These are phyloP conservation scores for Lophiotrema nucula DNA, from an alignment of 495 filamentous ascomycete genomes.

Conservation along the genomic window DNA sequence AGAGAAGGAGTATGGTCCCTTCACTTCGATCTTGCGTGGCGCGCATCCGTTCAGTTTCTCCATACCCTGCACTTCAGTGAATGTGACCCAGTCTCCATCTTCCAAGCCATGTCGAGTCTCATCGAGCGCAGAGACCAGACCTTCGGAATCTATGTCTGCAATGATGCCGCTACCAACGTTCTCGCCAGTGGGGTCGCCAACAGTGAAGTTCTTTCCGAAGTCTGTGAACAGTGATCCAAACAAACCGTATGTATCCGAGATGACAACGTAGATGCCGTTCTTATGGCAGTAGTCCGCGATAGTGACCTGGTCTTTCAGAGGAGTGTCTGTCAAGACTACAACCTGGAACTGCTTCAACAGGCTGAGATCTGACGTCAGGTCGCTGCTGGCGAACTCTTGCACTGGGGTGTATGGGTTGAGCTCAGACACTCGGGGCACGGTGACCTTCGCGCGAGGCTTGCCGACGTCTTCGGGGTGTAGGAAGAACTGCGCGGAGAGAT, in stretches of 20 bases:
- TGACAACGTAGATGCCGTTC: constrained; percentile 85
- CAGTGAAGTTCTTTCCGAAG: constrained; percentile 88
- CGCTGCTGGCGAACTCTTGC: constrained; percentile 63
- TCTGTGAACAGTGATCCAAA: constrained; percentile 98
- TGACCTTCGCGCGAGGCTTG: constrained; percentile 82
- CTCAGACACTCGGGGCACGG: constrained; percentile 85
- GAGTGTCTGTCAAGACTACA: constrained; percentile 82
- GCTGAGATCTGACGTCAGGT: constrained; percentile 66
- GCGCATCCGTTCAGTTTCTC: constrained; percentile 78
- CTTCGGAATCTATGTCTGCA: constrained; percentile 81
- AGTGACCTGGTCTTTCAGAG: constrained; percentile 71
- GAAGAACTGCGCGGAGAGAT: constrained; percentile 97
- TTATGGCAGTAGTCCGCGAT: constrained; percentile 91
- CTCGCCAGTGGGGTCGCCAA: constrained; percentile 89
- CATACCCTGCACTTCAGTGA: constrained; percentile 91
- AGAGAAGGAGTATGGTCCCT: constrained; percentile 94
- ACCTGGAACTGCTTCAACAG: constrained; percentile 86
- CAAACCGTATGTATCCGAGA: constrained; percentile 84
- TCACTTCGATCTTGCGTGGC: constrained; percentile 86
- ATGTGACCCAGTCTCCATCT: constrained; percentile 95
- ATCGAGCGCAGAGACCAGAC: constrained; percentile 89
- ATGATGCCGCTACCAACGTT: constrained; percentile 84
- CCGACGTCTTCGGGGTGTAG: constrained; percentile 84
- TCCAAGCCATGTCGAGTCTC: constrained; percentile 94
- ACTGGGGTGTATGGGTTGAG: constrained; percentile 96